A percentile compares a stretch with the other conserved stretches of the same genome.
Conservation (phyloP, 2,329 filamentous ascomycete species). For the Cladosporium sp. region DNA sequence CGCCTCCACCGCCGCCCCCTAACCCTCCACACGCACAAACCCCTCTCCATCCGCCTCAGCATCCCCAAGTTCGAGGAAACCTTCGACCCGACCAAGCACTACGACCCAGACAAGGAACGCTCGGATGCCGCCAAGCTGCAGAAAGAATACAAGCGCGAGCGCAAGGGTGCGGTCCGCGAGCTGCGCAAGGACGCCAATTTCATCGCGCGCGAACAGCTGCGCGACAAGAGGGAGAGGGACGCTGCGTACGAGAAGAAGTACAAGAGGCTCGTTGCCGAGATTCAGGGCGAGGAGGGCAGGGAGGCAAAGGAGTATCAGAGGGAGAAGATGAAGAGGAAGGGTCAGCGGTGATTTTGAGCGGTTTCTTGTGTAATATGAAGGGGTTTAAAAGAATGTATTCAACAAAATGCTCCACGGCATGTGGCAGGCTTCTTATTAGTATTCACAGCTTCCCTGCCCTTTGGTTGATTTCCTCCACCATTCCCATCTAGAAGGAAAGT, state of each 20-base stretch:
- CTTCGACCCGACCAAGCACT: slow-evolving; percentile 93
- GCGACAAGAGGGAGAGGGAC: slow-evolving; percentile 90
- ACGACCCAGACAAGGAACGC: slow-evolving; percentile 90
- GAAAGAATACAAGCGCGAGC: slow-evolving; percentile 89
- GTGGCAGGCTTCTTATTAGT: too few relatives aligned
- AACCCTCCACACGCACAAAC: slow-evolving; percentile 81
- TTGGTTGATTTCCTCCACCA: too few relatives aligned
- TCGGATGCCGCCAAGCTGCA: slow-evolving; percentile 78
- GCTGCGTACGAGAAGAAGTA: slow-evolving; percentile 95
- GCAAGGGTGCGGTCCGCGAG: slow-evolving; percentile 90
- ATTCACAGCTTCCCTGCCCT: too few relatives aligned
- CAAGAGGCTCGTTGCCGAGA: slow-evolving; percentile 84
- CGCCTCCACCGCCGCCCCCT: slow-evolving; percentile 69
- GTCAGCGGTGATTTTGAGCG: neutral
- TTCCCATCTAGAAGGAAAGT: too few relatives aligned
- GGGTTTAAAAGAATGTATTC: too few relatives aligned
- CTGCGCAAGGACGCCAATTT: slow-evolving; percentile 93
- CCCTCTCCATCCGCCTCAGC: slow-evolving; percentile 78
- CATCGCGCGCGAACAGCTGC: slow-evolving; percentile 81
- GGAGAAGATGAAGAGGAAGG: slow-evolving; percentile 70
- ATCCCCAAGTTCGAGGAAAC: slow-evolving; percentile 95
- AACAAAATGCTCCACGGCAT: too few relatives aligned
- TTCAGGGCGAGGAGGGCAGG: slow-evolving; percentile 85
- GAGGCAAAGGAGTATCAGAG: slow-evolving; percentile 86
- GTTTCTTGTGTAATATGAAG: too few relatives aligned